Evolutionary conservation across 306 rosid species (phyloP), one percentile per base, ranked within the genome.

Genomic region (Quercus mongolica): DNA sequence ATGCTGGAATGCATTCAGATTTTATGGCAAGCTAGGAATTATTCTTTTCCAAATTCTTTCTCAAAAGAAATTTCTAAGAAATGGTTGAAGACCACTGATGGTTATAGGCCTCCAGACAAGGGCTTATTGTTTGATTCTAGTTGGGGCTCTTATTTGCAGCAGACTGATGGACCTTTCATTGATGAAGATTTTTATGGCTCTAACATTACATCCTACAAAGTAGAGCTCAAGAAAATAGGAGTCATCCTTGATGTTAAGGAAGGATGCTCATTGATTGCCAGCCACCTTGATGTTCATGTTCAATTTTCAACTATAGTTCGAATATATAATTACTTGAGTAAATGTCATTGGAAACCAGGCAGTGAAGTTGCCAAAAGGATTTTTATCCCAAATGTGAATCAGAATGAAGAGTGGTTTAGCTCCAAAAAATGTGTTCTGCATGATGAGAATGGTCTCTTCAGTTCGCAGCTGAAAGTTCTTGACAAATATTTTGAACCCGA

Each of bases 81-180:
- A 28, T 91, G 98, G 93, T 74, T 94, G 78, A 91, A 85, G 92
- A 90, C 97, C 2, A 63, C 78, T 78, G 78, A 61, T 71, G 97
- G 92, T 62, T 89, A 87, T 76, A 69, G 73, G 69, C 25, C 89
- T 49, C 97, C 97, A 4, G 41, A 71, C 25, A 64, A 86, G 80
- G 83, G 90, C 74, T 81, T 87, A 78, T 73, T 91, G 79, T 90
- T 87, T 76, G 83, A 77, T 85, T 78, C 86, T 13, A 68, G 69
- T 75, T 90, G 91, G 90, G 78, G 25, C 23, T 21, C 5, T 18
- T 38, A 78, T 73, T 62, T 92, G 77, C 75, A 81, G 81, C 79
- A 46, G 55, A 83, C 63, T 19, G 93, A 91, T 69, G 98, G 92
- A 15, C 97, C 93, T 18, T 93, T 93, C 75, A 69, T 93, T 30